These are phyloP conservation scores for Reticulascus tulasneorum DNA, from an alignment of 2,329 filamentous ascomycete species.

Conservation along the genomic window DNA sequence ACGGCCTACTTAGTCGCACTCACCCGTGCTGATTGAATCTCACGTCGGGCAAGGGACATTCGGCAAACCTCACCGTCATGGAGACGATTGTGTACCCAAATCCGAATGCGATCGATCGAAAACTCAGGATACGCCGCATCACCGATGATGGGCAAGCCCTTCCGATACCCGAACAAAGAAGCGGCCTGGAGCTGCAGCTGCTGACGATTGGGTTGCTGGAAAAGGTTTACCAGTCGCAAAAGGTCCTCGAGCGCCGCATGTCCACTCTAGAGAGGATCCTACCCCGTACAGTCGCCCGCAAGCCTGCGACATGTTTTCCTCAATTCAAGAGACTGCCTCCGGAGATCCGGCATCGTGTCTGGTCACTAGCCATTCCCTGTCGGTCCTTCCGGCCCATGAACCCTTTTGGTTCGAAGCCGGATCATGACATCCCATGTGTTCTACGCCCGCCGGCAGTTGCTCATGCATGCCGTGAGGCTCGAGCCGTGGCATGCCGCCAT, in stretches of 20 bases:
- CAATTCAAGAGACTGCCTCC: slow-evolving; percentile 9
- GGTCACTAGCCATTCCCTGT: slow-evolving; percentile 2
- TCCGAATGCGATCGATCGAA: too few species aligned
- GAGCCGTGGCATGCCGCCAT: slow-evolving; percentile 3
- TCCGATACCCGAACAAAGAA: background rate
- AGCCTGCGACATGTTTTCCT: background rate
- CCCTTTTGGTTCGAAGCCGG: too few species aligned
- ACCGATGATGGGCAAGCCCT: too few species aligned
- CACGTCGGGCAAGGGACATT: too few species aligned
- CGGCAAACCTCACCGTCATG: too few species aligned
- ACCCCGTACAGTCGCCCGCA: background rate
- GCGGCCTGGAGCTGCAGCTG: slow-evolving; percentile 1
- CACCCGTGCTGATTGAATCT: too few species aligned
- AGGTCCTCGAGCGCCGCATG: slow-evolving; percentile 1
- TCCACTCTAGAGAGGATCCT: slow-evolving; percentile 6
- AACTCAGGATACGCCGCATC: too few species aligned
- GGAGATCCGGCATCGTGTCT: slow-evolving; percentile 5
- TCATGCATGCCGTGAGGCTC: slow-evolving; percentile 5
- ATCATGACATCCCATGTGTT: background rate
- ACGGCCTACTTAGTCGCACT: too few species aligned
- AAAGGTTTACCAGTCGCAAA: slow-evolving; percentile 9
- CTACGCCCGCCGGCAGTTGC: slow-evolving; percentile 3
- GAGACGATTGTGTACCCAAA: too few species aligned
- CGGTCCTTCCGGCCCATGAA: slow-evolving; percentile 3
- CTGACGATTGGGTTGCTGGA: slow-evolving; percentile 7